Evolutionary conservation across 495 filamentous ascomycete genomes (phyloP).

Genomic region (Polyplosphaeria fusca): DNA sequence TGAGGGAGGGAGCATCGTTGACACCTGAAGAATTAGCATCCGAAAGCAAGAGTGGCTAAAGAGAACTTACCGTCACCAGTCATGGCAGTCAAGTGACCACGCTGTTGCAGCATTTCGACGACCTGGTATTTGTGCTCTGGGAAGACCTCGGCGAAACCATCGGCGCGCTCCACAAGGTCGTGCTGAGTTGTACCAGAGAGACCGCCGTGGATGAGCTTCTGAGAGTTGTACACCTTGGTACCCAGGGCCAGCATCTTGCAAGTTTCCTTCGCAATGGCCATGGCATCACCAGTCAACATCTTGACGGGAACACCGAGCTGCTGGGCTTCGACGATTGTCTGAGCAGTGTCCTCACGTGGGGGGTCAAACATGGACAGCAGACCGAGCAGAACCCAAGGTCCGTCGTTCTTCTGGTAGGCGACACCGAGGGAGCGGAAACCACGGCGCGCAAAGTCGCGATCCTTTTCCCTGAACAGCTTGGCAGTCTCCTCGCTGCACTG

Average conservation of each 20-base stretch:
- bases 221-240: conserved; percentile 76
- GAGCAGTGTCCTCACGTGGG: conserved; percentile 72
- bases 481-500: conserved; percentile 63
- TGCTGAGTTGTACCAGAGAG: conserved; percentile 69
- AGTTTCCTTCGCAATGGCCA: conserved; percentile 76
- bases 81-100: conserved; percentile 72
- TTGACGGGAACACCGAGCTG: conserved; percentile 72
- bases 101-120: conserved; percentile 71
- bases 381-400: conserved; percentile 61
- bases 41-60: background rate
- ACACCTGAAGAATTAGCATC: conserved; percentile 58
- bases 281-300: conserved; percentile 78
- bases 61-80: conserved; percentile 56
- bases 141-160: conserved; percentile 75
- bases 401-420: conserved; percentile 50
- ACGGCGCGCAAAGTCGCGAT: conserved; percentile 70
- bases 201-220: conserved; percentile 71
- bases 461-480: conserved; percentile 65
- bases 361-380: conserved; percentile 79
- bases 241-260: conserved; percentile 76
- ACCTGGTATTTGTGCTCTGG: conserved; percentile 78
- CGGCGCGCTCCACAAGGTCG: conserved; percentile 71
- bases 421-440: conserved; percentile 81
- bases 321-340: conserved; percentile 74
- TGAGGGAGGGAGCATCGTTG: conserved; percentile 69